Evolutionary conservation across 495 filamentous ascomycete genomes (phyloP), one percentile per base, ranked within the genome.

Genomic region (Penicillium cinerascens): DNA sequence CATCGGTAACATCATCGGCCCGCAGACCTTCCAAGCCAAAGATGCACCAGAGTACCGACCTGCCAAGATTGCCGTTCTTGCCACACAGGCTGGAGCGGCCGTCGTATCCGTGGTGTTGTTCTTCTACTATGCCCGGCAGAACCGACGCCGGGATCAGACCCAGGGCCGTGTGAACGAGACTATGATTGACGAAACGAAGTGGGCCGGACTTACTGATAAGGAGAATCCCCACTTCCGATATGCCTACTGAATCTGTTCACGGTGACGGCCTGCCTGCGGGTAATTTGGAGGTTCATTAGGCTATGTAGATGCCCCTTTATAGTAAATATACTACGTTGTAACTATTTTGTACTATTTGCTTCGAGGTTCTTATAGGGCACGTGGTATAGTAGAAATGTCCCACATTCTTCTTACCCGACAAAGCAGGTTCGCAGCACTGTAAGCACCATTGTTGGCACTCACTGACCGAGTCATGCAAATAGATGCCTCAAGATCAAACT

Each of bases 1-100:
- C 2, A 63, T 86, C 4, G 84, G 82, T 10, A 86, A 82, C 56
- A 85, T 87, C 54, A 84, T 87, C 59, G 82, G 84, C 0, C 83
- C 84, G 4, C 84, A 87, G 63, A 80, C 86, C 3, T 87, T 87
- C 58, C 77, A 78, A 41, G 68, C 71, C 0, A 66, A 58, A 9
- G 82, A 86, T 58, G 80, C 78, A 7, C 85, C 84, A 0, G 69
- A 78, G 5, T 86, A 82, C 57, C 76, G 63, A 9, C 83, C 82
- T 1, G 84, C 85, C 5, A 87, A 87, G 66, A 77, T 87, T 40
- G 69, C 80, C 0, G 76, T 86, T 8, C 57, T 83, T 33, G 78
- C 71, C 0, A 78, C 73, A 0, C 75, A 79, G 44, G 68, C 71
- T 23, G 68, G 64, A 0, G 75, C 65, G 4, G 74, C 70, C 2